A percentile compares a stretch with the other conserved stretches of the same genome.
Evolutionary conservation across 305 asterid genomes (phyloP).

Genomic region (Solanum hybrid): DNA sequence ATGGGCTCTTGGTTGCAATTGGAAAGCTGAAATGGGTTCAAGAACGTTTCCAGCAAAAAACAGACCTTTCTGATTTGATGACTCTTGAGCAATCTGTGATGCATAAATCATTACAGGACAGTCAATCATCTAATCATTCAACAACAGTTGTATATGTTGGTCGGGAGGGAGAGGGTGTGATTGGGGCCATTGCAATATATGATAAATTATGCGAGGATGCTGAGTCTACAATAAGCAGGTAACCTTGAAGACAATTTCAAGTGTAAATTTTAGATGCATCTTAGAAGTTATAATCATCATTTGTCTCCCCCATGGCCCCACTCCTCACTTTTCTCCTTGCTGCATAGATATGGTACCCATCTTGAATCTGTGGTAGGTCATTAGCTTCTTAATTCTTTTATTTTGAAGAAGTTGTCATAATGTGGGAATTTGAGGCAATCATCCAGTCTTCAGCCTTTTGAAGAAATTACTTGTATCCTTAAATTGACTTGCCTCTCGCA

Average conservation of each 20-base stretch:
- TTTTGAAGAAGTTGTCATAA: not conserved
- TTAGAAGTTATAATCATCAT: not conserved
- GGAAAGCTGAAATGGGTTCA: slow-evolving; percentile 84
- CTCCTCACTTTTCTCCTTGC: not conserved
- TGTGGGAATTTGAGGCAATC: not conserved
- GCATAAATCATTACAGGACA: slow-evolving; percentile 37
- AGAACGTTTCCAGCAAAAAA: slow-evolving; percentile 69
- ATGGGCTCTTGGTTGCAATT: slow-evolving; percentile 90
- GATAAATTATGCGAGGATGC: slow-evolving; percentile 86
- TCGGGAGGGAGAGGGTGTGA: slow-evolving; percentile 87
- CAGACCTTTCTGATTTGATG: slow-evolving; percentile 41
- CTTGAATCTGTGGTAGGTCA: not conserved
- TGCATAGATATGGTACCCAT: not conserved
- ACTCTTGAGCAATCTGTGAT: slow-evolving; percentile 60
- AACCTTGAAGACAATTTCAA: slow-evolving; percentile 3
- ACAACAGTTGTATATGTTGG: slow-evolving; percentile 84
- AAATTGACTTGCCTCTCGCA: not conserved
- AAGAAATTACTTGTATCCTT: not conserved
- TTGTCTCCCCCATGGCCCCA: not conserved
- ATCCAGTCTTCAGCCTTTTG: not conserved
- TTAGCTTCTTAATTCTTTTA: not conserved
- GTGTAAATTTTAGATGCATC: not conserved
- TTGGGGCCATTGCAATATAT: slow-evolving; percentile 85
- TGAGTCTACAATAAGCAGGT: slow-evolving; percentile 65
- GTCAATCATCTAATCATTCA: slow-evolving; percentile 67